Conservation (phyloP, 169 alveolate genomes). For the Plasmodium fragile region DNA sequence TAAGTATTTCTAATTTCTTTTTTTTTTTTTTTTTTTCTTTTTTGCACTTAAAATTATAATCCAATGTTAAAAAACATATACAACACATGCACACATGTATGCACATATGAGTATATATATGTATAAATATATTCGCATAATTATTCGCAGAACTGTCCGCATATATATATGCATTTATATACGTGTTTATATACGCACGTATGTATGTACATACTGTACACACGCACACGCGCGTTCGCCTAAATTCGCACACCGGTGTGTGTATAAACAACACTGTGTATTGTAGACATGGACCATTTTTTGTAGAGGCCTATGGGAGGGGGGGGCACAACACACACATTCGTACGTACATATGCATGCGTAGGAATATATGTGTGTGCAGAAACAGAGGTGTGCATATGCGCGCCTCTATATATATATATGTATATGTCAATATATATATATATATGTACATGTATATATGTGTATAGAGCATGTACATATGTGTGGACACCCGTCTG, state of each 20-base stretch:
- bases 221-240: neutral
- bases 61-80: neutral
- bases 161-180: neutral
- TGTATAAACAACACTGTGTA: neutral
- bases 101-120: constrained; percentile 8
- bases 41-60: neutral
- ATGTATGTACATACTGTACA: neutral
- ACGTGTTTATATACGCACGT: neutral
- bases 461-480: neutral
- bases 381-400: neutral
- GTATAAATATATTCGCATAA: neutral
- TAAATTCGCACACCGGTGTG: neutral
- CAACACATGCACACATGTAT: neutral
- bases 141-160: neutral
- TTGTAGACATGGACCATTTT: neutral
- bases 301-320: neutral
- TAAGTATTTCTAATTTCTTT: constrained; percentile 32
- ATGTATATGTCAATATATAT: neutral
- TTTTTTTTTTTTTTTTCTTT: constrained; percentile 33
- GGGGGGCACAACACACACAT: neutral
- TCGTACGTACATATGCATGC: neutral
- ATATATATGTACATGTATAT: neutral
- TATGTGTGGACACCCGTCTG: neutral
- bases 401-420: neutral
- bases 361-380: neutral